Percentiles rank a stretch among this genome's conserved stretches.
phyloP scores from a whole-genome alignment of 257 asterid species.

The Penstemon newberryi region DNA sequence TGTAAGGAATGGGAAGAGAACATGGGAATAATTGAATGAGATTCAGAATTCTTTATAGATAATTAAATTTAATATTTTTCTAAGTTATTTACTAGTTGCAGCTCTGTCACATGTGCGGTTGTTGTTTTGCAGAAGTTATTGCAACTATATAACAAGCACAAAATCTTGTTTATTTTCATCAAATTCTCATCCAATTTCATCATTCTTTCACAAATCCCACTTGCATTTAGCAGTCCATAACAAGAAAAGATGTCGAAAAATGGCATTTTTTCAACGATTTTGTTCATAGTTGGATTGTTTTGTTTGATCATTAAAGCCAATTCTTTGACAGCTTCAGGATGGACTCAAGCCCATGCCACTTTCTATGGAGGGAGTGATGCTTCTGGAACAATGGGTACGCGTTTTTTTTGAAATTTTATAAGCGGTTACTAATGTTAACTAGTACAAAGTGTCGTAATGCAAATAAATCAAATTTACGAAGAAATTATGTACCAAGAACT shows the following conservation, averaged over 20 bases:
- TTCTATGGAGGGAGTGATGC: constrained; percentile 64
- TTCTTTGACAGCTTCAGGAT: constrained; percentile 46
- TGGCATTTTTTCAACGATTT: background rate
- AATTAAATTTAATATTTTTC: constrained; percentile 6
- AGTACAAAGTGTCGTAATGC: too few relatives aligned
- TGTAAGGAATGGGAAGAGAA: constrained; percentile 37
- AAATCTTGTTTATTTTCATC: background rate
- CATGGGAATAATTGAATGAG: constrained; percentile 55
- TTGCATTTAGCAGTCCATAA: background rate
- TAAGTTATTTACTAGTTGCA: constrained; percentile 13
- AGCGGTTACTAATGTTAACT: too few relatives aligned
- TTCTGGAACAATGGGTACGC: constrained; percentile 63
- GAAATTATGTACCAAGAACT: too few relatives aligned
- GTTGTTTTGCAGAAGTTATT: background rate
- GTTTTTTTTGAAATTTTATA: background rate
- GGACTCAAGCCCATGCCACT: constrained; percentile 55
- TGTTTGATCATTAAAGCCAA: constrained; percentile 30
- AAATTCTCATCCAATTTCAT: background rate
- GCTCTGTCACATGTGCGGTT: constrained; percentile 34
- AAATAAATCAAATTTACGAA: too few relatives aligned
- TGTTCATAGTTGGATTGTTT: constrained; percentile 21
- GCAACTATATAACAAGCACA: constrained; percentile 31
- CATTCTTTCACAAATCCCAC: background rate
- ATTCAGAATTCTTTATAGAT: constrained; percentile 26
- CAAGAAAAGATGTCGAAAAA: constrained; percentile 28